Percentiles rank a stretch among this genome's conserved stretches.
These are phyloP conservation scores for Saposhnikovia divaricata DNA, from an alignment of 129 eudicot species.

Conservation along the genomic window DNA sequence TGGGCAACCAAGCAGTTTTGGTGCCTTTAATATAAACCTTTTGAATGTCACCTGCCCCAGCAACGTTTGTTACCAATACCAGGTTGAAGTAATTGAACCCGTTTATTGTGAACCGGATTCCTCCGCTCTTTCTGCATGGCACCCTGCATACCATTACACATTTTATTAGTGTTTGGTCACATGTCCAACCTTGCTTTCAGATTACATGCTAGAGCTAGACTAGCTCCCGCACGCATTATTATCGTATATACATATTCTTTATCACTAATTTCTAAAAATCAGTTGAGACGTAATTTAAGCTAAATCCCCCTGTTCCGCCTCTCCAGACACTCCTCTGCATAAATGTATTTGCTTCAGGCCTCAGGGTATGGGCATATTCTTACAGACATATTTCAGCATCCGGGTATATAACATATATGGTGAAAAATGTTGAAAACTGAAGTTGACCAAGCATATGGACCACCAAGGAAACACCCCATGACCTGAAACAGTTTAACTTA, in stretches of 20 bases:
- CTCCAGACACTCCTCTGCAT: too few relatives aligned
- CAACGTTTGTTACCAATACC: slow-evolving; percentile 71
- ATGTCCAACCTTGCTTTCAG: too few relatives aligned
- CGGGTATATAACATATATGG: too few relatives aligned
- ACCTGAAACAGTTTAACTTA: background rate
- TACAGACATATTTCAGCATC: too few relatives aligned
- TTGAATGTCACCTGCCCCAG: slow-evolving; percentile 71
- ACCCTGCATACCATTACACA: slow-evolving; percentile 28
- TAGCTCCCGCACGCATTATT: too few relatives aligned
- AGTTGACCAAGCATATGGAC: background rate
- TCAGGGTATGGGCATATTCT: background rate
- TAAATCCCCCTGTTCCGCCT: too few relatives aligned
- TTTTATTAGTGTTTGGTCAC: background rate
- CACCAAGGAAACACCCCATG: background rate
- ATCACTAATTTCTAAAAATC: too few relatives aligned
- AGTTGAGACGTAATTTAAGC: too few relatives aligned
- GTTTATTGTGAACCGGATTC: slow-evolving; percentile 79
- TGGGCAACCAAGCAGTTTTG: slow-evolving; percentile 56
- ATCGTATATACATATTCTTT: too few relatives aligned
- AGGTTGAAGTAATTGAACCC: slow-evolving; percentile 78
- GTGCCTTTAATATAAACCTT: slow-evolving; percentile 63
- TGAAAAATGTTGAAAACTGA: background rate
- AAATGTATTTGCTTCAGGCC: too few relatives aligned
- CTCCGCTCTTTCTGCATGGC: slow-evolving; percentile 64
- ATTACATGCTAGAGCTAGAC: too few relatives aligned